Conservation (phyloP, 495 filamentous ascomycete species). For the Chaetomium tenue region DNA sequence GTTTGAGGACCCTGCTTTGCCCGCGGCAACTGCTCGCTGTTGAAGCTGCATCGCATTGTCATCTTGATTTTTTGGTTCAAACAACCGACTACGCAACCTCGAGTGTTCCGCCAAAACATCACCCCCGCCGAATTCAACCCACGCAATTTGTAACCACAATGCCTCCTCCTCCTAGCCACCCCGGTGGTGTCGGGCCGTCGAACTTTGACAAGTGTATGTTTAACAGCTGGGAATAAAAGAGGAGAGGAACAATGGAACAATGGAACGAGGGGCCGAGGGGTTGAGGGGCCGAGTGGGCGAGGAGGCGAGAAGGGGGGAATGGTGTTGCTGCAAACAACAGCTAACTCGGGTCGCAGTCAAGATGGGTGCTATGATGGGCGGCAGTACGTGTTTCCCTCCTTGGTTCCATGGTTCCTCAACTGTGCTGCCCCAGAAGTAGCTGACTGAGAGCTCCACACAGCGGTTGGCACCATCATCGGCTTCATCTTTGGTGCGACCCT, state of each 20-base stretch:
- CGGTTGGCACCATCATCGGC: constrained; percentile 91
- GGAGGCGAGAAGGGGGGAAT: neutral
- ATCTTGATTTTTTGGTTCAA: constrained; percentile 10
- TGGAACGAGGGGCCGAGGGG: neutral
- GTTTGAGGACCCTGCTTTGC: constrained; percentile 15
- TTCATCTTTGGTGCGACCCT: constrained; percentile 81
- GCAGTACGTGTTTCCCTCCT: constrained; percentile 62
- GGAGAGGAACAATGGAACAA: too few relatives aligned
- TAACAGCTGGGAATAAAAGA: neutral
- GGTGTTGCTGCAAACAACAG: neutral
- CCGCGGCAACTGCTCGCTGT: constrained; percentile 19
- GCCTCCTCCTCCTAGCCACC: constrained; percentile 49
- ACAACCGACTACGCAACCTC: neutral
- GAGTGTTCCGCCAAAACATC: constrained; percentile 9
- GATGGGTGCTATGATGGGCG: constrained; percentile 97
- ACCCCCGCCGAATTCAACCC: neutral
- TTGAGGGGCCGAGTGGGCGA: too few relatives aligned
- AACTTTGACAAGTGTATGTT: constrained; percentile 85
- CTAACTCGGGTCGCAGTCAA: constrained; percentile 64
- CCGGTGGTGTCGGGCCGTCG: constrained; percentile 62
- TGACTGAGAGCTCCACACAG: constrained; percentile 47
- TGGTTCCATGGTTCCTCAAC: neutral
- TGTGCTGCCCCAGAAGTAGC: neutral
- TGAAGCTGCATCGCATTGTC: constrained; percentile 8
- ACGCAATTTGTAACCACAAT: constrained; percentile 33